phyloP scores from a whole-genome alignment of 495 filamentous ascomycete genomes.

The Penicillium canescens region DNA sequence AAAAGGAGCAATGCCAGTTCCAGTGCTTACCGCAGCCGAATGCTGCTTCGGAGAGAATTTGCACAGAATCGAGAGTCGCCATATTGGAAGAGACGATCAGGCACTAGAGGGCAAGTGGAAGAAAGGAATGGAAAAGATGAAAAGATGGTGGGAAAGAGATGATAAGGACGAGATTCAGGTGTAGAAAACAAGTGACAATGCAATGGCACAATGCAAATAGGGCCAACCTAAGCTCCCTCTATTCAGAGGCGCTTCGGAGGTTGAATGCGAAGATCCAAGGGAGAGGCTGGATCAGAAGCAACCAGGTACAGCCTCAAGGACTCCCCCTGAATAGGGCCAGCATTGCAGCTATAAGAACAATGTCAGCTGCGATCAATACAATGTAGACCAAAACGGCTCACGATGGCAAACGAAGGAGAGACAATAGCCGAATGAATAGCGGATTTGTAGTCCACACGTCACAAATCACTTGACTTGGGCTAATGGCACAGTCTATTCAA shows the following conservation, averaged over 20 bases:
- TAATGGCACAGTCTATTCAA: neutral
- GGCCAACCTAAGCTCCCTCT: slow-evolving; percentile 5
- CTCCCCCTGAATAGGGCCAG: slow-evolving; percentile 21
- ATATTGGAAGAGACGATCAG: slow-evolving; percentile 16
- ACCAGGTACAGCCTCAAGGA: slow-evolving; percentile 25
- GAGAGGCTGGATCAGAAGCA: slow-evolving; percentile 4
- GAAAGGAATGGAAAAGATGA: neutral
- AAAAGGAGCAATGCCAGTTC: neutral
- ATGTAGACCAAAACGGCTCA: slow-evolving; percentile 5
- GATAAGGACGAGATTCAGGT: slow-evolving; percentile 2
- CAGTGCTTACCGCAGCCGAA: slow-evolving; percentile 47
- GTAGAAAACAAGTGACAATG: slow-evolving; percentile 1
- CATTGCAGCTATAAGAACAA: slow-evolving; percentile 23
- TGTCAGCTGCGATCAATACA: slow-evolving; percentile 2
- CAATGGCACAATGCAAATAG: slow-evolving; percentile 1
- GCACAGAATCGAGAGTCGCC: slow-evolving; percentile 37
- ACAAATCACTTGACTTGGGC: neutral
- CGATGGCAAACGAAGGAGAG: neutral
- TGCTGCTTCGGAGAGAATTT: slow-evolving; percentile 42
- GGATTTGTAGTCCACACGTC: neutral
- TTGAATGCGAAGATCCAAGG: neutral
- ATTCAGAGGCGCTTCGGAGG: slow-evolving; percentile 1
- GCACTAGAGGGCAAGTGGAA: neutral
- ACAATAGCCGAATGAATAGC: slow-evolving; percentile 1
- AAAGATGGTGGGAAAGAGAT: slow-evolving; percentile 7